A percentile compares a stretch with the other conserved stretches of the same genome.
These are phyloP conservation scores for Aspergillus pseudoglaucus DNA, from an alignment of 2,329 filamentous ascomycete species.

Conservation along the genomic window DNA sequence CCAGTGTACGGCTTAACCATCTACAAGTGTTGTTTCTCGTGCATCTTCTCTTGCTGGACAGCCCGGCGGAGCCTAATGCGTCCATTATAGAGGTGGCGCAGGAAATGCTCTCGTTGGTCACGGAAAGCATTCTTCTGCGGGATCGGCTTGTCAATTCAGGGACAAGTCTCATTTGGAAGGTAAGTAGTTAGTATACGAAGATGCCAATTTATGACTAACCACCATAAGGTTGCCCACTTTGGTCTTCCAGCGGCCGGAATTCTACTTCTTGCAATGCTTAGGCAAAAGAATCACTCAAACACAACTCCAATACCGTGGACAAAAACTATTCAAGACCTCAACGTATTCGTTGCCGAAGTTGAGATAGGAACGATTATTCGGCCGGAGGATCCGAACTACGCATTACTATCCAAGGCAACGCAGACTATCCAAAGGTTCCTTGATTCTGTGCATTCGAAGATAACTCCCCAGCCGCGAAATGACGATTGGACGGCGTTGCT, in stretches of 20 bases:
- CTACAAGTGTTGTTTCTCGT: conserved; percentile 22
- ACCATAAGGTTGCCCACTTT: conserved; percentile 20
- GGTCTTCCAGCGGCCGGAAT: conserved; percentile 25
- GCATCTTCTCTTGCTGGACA: conserved; percentile 15
- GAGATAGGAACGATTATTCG: conserved; percentile 19
- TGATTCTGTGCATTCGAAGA: conserved; percentile 17
- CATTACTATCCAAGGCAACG: conserved; percentile 18
- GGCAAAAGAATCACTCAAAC: conserved; percentile 11
- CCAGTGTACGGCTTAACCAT: conserved; percentile 19
- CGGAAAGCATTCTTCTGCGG: conserved; percentile 21
- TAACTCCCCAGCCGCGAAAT: conserved; percentile 9
- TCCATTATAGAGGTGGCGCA: conserved; percentile 20
- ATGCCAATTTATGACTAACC: no score
- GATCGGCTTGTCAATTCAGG: conserved; percentile 23
- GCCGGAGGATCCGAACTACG: conserved; percentile 19
- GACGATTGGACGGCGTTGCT: conserved; percentile 18
- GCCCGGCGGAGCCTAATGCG: conserved; percentile 18
- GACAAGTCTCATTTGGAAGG: conserved; percentile 23
- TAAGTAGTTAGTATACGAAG: conserved; percentile 1
- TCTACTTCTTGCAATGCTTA: conserved; percentile 21
- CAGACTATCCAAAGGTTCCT: conserved; percentile 20
- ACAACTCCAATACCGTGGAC: conserved; percentile 9
- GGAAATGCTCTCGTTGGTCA: conserved; percentile 21
- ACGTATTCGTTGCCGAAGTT: conserved; percentile 23
- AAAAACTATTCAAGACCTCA: conserved; percentile 18